Conservation (phyloP, 1,284 basidiomycete species). For the Fomitopsis palustris region DNA sequence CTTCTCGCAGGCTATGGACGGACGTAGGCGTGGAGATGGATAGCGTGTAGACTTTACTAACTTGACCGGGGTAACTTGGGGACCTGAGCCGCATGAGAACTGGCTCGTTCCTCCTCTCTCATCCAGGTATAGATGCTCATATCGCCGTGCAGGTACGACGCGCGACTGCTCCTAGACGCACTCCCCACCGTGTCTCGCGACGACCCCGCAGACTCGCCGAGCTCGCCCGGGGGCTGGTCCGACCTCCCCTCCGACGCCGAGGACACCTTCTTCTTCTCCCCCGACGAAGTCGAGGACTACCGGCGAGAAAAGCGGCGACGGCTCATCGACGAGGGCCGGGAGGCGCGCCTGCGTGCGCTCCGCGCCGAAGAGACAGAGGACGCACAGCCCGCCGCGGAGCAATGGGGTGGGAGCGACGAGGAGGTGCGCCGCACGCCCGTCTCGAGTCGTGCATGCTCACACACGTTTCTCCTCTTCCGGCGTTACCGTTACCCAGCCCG, state of each 20-base stretch:
- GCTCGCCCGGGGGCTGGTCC: slow-evolving; percentile 68
- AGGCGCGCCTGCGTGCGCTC: slow-evolving; percentile 61
- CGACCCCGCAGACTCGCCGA: slow-evolving; percentile 11
- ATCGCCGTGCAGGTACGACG: slow-evolving; percentile 63
- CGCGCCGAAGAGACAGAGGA: slow-evolving; percentile 38
- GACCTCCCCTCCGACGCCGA: slow-evolving; percentile 81
- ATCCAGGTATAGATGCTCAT: neutral
- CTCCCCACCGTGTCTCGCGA: slow-evolving; percentile 27
- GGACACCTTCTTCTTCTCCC: slow-evolving; percentile 75
- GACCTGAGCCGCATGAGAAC: neutral
- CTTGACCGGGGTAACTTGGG: no score
- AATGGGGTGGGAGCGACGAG: slow-evolving; percentile 74
- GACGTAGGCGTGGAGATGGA: neutral
- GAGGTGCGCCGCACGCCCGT: slow-evolving; percentile 43
- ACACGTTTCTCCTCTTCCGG: no score
- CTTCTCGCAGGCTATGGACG: slow-evolving; percentile 10
- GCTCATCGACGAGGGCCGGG: slow-evolving; percentile 55
- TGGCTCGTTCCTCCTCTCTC: slow-evolving; percentile 10
- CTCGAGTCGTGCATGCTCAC: neutral
- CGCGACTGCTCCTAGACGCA: slow-evolving; percentile 64
- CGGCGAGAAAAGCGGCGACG: slow-evolving; percentile 61
- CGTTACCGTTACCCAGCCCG: slow-evolving; percentile 52
- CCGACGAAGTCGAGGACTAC: slow-evolving; percentile 64
- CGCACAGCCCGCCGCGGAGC: slow-evolving; percentile 29
- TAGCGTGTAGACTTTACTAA: neutral